A percentile compares a stretch with the other conserved stretches of the same genome.
Conservation (phyloP, 768 basidiomycete genomes). For the Fistulinella prunicolor region DNA sequence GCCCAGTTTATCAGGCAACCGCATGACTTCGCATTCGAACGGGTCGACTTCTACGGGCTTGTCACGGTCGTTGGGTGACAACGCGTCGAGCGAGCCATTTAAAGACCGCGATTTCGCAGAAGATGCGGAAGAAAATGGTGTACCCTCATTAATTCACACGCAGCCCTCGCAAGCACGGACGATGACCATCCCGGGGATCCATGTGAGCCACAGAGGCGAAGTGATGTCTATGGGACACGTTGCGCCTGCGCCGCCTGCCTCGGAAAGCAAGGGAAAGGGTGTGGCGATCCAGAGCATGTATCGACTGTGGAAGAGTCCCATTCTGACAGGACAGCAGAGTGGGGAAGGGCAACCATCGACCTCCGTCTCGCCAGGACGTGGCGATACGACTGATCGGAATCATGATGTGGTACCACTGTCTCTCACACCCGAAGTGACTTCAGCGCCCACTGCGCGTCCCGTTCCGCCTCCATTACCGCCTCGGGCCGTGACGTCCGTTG, state of each 20-base stretch:
- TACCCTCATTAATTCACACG: constrained; percentile 57
- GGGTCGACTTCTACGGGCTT: constrained; percentile 29
- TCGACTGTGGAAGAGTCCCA: constrained; percentile 67
- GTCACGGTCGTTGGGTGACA: constrained; percentile 35
- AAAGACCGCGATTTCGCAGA: constrained; percentile 34
- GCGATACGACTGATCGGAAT: constrained; percentile 22
- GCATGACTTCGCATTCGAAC: constrained; percentile 24
- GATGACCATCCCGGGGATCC: constrained; percentile 88
- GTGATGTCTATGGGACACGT: constrained; percentile 83
- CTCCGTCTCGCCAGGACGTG: constrained; percentile 5
- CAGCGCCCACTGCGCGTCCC: constrained; percentile 24
- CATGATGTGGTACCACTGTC: constrained; percentile 30
- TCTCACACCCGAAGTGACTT: constrained; percentile 22
- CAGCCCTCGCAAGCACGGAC: constrained; percentile 72
- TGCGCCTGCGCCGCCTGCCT: constrained; percentile 43
- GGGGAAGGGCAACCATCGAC: constrained; percentile 13
- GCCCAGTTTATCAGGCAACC: constrained; percentile 25
- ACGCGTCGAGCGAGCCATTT: constrained; percentile 22
- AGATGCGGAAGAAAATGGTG: constrained; percentile 24
- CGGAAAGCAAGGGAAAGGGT: constrained; percentile 41
- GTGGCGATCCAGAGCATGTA: constrained; percentile 68
- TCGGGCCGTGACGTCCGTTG: constrained; percentile 35
- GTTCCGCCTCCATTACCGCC: constrained; percentile 42
- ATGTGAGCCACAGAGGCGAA: constrained; percentile 79
- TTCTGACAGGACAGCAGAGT: constrained; percentile 27